Evolutionary conservation across 345 rosid genomes (phyloP).

Genomic region (Rhizophora mangle): DNA sequence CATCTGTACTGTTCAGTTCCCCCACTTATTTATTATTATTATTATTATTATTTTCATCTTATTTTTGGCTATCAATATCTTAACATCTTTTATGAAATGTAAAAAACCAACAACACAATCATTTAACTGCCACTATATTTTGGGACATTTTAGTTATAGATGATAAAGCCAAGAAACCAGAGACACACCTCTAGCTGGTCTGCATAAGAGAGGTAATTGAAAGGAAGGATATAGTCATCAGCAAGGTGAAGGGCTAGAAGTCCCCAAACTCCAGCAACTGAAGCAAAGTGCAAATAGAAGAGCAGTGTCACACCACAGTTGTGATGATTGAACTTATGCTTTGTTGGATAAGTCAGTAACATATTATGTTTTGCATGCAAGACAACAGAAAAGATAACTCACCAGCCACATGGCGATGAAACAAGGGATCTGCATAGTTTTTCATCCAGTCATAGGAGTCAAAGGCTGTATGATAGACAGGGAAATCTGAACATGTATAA

Average conservation of each 20-base stretch:
- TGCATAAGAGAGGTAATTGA: slow-evolving; percentile 66
- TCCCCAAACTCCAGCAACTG: slow-evolving; percentile 93
- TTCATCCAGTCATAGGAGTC: slow-evolving; percentile 86
- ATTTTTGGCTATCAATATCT: too few relatives aligned
- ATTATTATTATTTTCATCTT: too few relatives aligned
- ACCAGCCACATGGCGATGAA: slow-evolving; percentile 92
- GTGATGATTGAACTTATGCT: slow-evolving; percentile 2
- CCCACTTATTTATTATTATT: too few relatives aligned
- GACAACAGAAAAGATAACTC: slow-evolving; percentile 17
- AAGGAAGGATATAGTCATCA: slow-evolving; percentile 74
- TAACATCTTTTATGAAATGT: too few relatives aligned
- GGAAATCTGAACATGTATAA: slow-evolving; percentile 54
- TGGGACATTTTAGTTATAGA: background rate
- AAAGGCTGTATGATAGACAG: slow-evolving; percentile 90
- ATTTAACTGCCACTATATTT: background rate
- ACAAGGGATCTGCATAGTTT: slow-evolving; percentile 65
- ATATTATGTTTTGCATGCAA: background rate
- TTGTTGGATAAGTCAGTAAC: background rate
- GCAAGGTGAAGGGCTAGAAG: slow-evolving; percentile 72
- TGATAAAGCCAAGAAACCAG: background rate
- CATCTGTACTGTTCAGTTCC: background rate
- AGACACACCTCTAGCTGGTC: slow-evolving; percentile 50
- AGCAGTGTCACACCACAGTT: background rate
- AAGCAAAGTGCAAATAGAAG: slow-evolving; percentile 18
- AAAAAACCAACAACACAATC: too few relatives aligned